Base-by-base conservation (phyloP, 768 basidiomycete species). In the Leccinellum rugosiceps region DNA sequence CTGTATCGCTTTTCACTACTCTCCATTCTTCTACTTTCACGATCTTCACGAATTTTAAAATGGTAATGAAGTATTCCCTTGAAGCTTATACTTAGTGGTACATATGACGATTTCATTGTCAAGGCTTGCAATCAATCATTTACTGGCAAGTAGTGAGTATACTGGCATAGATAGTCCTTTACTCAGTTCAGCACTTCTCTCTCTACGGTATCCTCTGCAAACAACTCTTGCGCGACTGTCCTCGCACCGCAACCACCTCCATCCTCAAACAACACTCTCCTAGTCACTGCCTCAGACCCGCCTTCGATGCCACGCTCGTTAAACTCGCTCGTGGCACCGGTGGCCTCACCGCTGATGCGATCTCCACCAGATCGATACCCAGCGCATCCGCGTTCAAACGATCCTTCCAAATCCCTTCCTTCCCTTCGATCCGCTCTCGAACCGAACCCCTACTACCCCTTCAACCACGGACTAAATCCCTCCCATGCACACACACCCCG, bases 301-400 rank as follows among this genome's bases (percentile, higher is more conserved):
- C 73, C 17, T 81, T 77, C 5, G 35, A 58, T 1, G 79, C 78
- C 5, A 87, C 70, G 1, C 82, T 84, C 10, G 83, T 80, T 50
- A 88, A 67, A 35, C 81, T 84, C 8, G 82, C 84, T 9, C 81
- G 80, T 1, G 86, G 84, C 7, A 74, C 69, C 13, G 84, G 70
- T 26, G 83, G 76, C 60, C 78, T 76, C 49, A 90, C 83, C 1
- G 86, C 88, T 15, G 75, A 76, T 3, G 87, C 86, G 1, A 90
- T 73, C 38, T 86, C 86, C 43, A 74, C 72, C 15, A n/a, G 83
- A 1, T 82, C 78, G 64, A 90, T 80, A 1, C 86, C 88, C 30
- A 90, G 74, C 31, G 80, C 83, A 7, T 73, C 72, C 11, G n/a
- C n/a, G n/a, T n/a, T n/a, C n/a, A n/a, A 75, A 13, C 25, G 77